A percentile compares a stretch with the other conserved stretches of the same genome.
Conservation (phyloP, 352 stramenopile species). For the Phytophthora meadii region DNA sequence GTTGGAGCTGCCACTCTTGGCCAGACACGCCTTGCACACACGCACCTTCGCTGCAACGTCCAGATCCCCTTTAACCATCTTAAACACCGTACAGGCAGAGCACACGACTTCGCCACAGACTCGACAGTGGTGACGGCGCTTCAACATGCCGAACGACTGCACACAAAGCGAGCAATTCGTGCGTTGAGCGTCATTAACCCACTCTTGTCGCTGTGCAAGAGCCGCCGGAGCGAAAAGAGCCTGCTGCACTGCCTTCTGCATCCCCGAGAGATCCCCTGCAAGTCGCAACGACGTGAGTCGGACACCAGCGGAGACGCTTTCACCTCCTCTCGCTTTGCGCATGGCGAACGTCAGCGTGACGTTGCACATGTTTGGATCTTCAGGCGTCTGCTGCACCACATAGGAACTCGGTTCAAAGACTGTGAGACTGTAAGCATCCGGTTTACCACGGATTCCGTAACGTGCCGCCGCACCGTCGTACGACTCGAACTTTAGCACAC, state of each 20-base stretch:
- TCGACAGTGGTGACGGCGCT: constrained; percentile 86
- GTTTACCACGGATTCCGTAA: constrained; percentile 75
- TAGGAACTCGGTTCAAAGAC: constrained; percentile 79
- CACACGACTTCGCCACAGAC: constrained; percentile 91
- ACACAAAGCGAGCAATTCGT: constrained; percentile 85
- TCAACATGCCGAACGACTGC: constrained; percentile 83
- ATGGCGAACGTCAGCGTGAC: constrained; percentile 83
- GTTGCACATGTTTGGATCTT: constrained; percentile 63
- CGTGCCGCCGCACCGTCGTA: constrained; percentile 81
- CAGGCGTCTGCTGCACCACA: constrained; percentile 73
- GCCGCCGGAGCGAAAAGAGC: constrained; percentile 68
- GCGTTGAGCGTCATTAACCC: constrained; percentile 81
- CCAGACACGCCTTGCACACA: constrained; percentile 81
- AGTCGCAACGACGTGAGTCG: constrained; percentile 70
- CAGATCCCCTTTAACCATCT: constrained; percentile 67
- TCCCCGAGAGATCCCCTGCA: constrained; percentile 57
- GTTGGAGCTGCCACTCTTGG: constrained; percentile 55
- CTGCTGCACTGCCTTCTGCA: constrained; percentile 78
- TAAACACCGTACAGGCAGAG: constrained; percentile 79
- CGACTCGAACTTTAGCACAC: constrained; percentile 80
- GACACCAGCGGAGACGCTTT: constrained; percentile 78
- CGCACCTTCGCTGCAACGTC: constrained; percentile 64
- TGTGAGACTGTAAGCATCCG: constrained; percentile 81
- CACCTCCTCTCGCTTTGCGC: constrained; percentile 71
- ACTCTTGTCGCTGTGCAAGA: constrained; percentile 73